These are phyloP conservation scores for Chaetomium olivaceum DNA, from an alignment of 2,329 filamentous ascomycete species.

Conservation along the genomic window DNA sequence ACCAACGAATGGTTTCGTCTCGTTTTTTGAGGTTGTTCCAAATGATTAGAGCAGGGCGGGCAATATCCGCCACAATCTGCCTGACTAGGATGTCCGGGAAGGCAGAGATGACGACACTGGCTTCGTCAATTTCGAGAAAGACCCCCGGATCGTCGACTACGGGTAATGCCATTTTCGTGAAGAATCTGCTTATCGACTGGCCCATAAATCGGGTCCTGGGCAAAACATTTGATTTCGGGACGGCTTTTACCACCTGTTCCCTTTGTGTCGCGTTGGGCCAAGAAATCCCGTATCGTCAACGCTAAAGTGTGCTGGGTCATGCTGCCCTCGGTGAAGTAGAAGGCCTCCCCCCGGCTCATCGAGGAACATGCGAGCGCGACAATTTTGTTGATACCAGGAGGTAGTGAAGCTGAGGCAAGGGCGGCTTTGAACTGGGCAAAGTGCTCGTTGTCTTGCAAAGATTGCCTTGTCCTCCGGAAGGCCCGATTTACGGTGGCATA, in stretches of 20 bases:
- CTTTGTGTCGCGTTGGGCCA: not conserved
- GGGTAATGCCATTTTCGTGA: not conserved
- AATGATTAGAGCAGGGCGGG: constrained; percentile 7
- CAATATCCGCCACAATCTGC: constrained; percentile 11
- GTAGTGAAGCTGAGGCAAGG: not conserved
- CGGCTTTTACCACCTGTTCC: not conserved
- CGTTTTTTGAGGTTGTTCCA: not conserved
- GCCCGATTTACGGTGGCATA: not conserved
- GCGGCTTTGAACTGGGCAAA: constrained; percentile 1
- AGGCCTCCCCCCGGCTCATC: constrained; percentile 1
- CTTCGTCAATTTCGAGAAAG: constrained; percentile 14
- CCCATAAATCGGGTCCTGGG: constrained; percentile 16
- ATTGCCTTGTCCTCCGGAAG: not conserved
- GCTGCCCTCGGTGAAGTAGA: not conserved
- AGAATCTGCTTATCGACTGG: constrained; percentile 12
- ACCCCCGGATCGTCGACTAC: constrained; percentile 4
- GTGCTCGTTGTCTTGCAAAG: not conserved
- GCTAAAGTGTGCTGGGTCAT: constrained; percentile 12
- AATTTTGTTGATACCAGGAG: not conserved
- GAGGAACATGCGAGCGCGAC: constrained; percentile 12
- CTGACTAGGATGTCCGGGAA: not conserved
- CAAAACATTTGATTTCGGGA: constrained; percentile 11
- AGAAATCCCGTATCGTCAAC: constrained; percentile 6
- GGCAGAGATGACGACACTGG: constrained; percentile 5
- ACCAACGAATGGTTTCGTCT: not conserved